Percentiles rank a stretch among this genome's conserved stretches.
Evolutionary conservation across 176 grass and related monocot genomes (phyloP).

Genomic region (Cenchrus fungigraminus): DNA sequence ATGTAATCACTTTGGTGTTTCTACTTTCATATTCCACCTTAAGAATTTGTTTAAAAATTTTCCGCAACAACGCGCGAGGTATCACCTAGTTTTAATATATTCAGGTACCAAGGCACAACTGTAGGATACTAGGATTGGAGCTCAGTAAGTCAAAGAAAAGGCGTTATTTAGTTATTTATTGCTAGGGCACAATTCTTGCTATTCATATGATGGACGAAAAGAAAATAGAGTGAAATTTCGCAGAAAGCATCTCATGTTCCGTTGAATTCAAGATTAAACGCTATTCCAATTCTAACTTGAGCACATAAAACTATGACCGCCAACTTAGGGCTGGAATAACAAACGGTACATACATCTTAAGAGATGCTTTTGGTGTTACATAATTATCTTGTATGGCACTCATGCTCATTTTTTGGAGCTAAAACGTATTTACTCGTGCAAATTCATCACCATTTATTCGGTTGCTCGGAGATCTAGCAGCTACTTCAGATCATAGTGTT

Average conservation of each 20-base stretch:
- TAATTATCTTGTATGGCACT: background rate
- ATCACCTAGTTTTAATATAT: no score
- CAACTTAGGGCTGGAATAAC: background rate
- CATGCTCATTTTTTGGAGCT: background rate
- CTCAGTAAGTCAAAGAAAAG: background rate
- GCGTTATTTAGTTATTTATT: background rate
- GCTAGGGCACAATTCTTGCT: background rate
- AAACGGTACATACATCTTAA: background rate
- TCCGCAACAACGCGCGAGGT: no score
- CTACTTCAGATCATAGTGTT: slow-evolving; percentile 21
- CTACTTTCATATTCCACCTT: no score
- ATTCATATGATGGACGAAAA: background rate
- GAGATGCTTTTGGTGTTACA: slow-evolving; percentile 3
- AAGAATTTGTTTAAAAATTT: no score
- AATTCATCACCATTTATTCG: slow-evolving; percentile 19
- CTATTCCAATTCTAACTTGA: background rate
- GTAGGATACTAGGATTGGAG: background rate
- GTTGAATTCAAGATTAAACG: background rate
- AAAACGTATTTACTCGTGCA: background rate
- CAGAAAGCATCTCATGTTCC: background rate
- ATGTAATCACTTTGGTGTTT: no score
- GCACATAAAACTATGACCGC: background rate
- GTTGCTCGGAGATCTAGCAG: background rate
- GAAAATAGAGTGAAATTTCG: background rate
- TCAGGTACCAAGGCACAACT: no score